Conservation (phyloP, 164 flowering plant genomes). For the Cinnamomum micranthum region DNA sequence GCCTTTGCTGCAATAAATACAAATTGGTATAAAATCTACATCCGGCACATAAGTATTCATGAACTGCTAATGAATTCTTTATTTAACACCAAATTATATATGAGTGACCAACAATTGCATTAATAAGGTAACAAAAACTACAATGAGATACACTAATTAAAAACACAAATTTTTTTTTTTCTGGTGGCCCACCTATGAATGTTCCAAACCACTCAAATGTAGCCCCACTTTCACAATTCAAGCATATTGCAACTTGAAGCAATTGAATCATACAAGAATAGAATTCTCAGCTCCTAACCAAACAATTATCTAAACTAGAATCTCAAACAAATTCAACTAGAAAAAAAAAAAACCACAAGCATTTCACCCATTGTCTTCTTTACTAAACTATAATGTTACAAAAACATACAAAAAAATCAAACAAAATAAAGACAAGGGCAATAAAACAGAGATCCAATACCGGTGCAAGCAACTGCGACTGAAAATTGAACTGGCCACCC, state of each 20-base stretch:
- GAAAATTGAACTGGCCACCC: slow-evolving; percentile 65
- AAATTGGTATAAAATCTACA: neutral
- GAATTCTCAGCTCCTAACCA: neutral
- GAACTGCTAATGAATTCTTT: neutral
- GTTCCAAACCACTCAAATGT: no score
- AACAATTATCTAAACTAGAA: neutral
- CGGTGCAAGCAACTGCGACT: slow-evolving; percentile 57
- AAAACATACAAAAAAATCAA: neutral
- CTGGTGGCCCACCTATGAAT: no score
- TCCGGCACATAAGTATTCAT: neutral
- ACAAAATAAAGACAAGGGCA: neutral
- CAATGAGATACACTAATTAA: neutral
- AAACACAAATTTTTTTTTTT: no score
- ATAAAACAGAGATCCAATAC: slow-evolving; percentile 27
- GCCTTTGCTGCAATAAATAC: slow-evolving; percentile 56
- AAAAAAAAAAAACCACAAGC: neutral
- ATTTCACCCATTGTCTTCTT: neutral
- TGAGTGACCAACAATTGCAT: neutral
- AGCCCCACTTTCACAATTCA: no score
- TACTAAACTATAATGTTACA: neutral
- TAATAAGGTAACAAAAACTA: neutral
- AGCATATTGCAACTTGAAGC: no score
- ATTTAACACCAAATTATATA: neutral
- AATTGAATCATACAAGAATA: no score
- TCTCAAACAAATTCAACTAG: neutral